Evolutionary conservation across 208 protist species (phyloP).

Genomic region (Acanthamoeba sp.): DNA sequence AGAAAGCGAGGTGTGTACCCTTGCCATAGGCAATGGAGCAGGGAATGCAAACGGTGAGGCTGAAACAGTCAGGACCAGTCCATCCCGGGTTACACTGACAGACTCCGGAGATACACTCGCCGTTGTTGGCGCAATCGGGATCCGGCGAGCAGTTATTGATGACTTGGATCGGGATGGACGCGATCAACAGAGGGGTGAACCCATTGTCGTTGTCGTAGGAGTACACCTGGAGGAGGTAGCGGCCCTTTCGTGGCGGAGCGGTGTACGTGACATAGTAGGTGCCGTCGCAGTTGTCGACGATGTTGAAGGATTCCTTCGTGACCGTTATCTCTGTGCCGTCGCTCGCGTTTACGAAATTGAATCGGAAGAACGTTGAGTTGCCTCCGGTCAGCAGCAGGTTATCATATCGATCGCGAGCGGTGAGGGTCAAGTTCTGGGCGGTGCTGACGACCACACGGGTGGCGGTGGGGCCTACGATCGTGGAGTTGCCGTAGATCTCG

Average conservation of each 20-base stretch:
- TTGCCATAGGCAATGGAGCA: constrained; percentile 47
- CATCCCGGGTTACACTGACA: constrained; percentile 7
- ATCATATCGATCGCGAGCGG: background rate
- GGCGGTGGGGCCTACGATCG: background rate
- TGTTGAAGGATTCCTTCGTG: background rate
- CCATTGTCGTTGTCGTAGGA: background rate
- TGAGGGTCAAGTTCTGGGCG: background rate
- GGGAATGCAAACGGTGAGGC: constrained; percentile 10
- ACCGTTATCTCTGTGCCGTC: background rate
- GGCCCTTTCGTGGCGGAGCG: background rate
- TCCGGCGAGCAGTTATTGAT: constrained; percentile 55
- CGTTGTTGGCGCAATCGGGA: constrained; percentile 51
- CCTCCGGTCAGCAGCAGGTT: constrained; percentile 38
- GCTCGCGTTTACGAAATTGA: background rate
- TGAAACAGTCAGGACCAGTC: constrained; percentile 25
- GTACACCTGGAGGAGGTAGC: constrained; percentile 1
- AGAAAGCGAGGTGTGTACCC: background rate
- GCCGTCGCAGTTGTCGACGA: constrained; percentile 70
- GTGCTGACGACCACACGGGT: background rate
- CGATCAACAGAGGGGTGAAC: background rate
- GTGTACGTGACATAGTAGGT: constrained; percentile 31
- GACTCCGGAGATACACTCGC: constrained; percentile 22
- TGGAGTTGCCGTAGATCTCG: constrained; percentile 30
- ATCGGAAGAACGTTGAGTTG: background rate
- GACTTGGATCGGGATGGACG: background rate